These are phyloP conservation scores for Daldinia vernicosa DNA, from an alignment of 495 filamentous ascomycete species.

Conservation along the genomic window DNA sequence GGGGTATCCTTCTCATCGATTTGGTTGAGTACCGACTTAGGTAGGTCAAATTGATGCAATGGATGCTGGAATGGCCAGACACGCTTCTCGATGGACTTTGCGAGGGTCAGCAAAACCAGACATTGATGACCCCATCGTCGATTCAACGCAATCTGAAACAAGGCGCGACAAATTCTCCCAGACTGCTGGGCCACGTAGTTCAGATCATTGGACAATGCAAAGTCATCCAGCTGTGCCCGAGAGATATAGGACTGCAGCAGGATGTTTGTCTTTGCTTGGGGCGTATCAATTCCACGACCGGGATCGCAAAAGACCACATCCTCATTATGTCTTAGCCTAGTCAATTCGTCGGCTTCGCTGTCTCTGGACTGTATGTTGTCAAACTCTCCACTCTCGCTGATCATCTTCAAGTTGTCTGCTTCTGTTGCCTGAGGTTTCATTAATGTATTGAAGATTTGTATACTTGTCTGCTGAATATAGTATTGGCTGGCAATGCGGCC, in stretches of 20 bases:
- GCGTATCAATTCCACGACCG: slow-evolving; percentile 74
- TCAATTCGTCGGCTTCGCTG: slow-evolving; percentile 81
- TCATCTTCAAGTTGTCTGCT: slow-evolving; percentile 91
- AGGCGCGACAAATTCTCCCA: slow-evolving; percentile 88
- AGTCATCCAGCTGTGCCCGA: slow-evolving; percentile 86
- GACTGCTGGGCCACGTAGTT: slow-evolving; percentile 97
- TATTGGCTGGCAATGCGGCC: slow-evolving; percentile 97
- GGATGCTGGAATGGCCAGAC: slow-evolving; percentile 96
- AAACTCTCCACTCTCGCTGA: slow-evolving; percentile 95
- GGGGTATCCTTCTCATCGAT: slow-evolving; percentile 78
- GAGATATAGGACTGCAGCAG: slow-evolving; percentile 95
- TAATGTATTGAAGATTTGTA: slow-evolving; percentile 93
- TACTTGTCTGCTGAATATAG: slow-evolving; percentile 90
- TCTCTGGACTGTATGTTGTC: slow-evolving; percentile 95
- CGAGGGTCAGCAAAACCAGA: slow-evolving; percentile 83
- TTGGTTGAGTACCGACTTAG: slow-evolving; percentile 81
- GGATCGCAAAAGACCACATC: slow-evolving; percentile 76
- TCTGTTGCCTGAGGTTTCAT: slow-evolving; percentile 85
- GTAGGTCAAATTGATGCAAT: slow-evolving; percentile 92
- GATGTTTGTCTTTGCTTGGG: slow-evolving; percentile 94
- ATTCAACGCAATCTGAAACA: slow-evolving; percentile 98
- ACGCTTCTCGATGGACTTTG: slow-evolving; percentile 95
- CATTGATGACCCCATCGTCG: slow-evolving; percentile 95
- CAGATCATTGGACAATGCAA: slow-evolving; percentile 87
- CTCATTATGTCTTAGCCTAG: slow-evolving; percentile 69